Evolutionary conservation across 1,139 yeast species (phyloP).

Genomic region (Lizanozyma gosingica): DNA sequence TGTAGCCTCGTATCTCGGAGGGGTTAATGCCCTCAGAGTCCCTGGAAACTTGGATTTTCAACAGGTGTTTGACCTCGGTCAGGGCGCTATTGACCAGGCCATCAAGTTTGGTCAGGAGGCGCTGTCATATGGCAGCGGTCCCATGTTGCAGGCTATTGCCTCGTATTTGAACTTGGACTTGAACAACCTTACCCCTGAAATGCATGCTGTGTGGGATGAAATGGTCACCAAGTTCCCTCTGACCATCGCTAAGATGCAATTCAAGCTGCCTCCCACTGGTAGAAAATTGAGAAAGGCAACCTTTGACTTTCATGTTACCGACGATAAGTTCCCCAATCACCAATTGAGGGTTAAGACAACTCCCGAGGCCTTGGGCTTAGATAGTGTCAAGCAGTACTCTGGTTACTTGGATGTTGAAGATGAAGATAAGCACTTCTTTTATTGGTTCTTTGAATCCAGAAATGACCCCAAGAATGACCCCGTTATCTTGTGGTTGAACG

Average conservation of each 20-base stretch:
- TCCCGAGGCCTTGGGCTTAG: conserved; percentile 58
- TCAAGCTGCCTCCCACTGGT: conserved; percentile 36
- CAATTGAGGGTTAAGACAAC: conserved; percentile 52
- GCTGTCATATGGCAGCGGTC: conserved; percentile 14
- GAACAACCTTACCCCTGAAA: conserved; percentile 37
- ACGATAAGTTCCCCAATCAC: conserved; percentile 42
- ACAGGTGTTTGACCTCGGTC: conserved; percentile 13
- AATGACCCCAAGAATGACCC: conserved; percentile 85
- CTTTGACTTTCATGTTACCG: conserved; percentile 50
- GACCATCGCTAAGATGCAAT: conserved; percentile 37
- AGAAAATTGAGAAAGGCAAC: conserved; percentile 20
- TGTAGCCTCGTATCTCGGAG: conserved; percentile 15
- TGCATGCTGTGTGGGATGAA: conserved; percentile 50
- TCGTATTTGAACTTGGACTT: conserved; percentile 37
- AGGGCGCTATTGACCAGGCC: conserved; percentile 8
- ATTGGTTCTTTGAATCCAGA: conserved; percentile 85
- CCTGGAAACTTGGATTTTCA: conserved; percentile 7
- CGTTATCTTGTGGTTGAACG: conserved; percentile 78
- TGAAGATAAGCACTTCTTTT: conserved; percentile 77
- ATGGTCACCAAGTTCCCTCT: conserved; percentile 51
- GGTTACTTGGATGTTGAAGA: conserved; percentile 84
- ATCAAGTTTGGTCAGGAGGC: conserved; percentile 9
- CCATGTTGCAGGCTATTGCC: conserved; percentile 23
- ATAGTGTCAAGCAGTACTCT: conserved; percentile 70
- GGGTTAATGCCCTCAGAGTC: conserved; percentile 24